Evolutionary conservation across 2,329 filamentous ascomycete species (phyloP), one percentile per base, ranked within the genome.

Genomic region (Boeremia exigua): DNA sequence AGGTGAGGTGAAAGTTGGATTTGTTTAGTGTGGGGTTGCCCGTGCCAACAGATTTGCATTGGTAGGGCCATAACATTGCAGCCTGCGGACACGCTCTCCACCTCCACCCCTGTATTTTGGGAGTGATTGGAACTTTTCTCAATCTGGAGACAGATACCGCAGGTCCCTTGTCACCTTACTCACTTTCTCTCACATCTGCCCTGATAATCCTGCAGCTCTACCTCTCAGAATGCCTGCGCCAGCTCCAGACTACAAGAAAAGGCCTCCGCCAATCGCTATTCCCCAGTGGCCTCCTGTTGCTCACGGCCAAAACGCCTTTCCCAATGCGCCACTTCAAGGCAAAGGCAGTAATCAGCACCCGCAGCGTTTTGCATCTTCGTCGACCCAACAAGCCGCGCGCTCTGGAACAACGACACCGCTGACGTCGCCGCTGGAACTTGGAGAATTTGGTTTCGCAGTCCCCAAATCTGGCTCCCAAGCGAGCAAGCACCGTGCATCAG

Each of bases 261-360:
- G 67, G 34, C 71, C 68, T 14, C 65, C 67, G 29, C 67, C 66
- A 2, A 69, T 71, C 32, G 37, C 54, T 4, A 56, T 71, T 4
- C 64, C 67, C 12, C 29, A 47, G 29, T 46, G 58, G 34, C 56
- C 58, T 15, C 54, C 51, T 2, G 46, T 39, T 8, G 43, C 51
- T 2, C 59, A 60, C 10, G 62, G 58, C 6, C 56, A 61, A 7
- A 64, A 68, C 39, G 61, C 59, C n/a, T 65, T 64, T 19, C 58
- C 58, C 25, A 53, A 63, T 30, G 55, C 56, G 4, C 32, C 44
- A n/a, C 27, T 49, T 33, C 52, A 58, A 4, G 28, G 40, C 12
- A 56, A 51, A 12, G 38, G 43, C 23, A 44, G 54, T 14, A 48
- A 56, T 39, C 50, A 63, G 27, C 48, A 59, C 3, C 44, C 32